Base-by-base conservation (phyloP, 805 yeast genomes). In the Ogataea allantospora region DNA sequence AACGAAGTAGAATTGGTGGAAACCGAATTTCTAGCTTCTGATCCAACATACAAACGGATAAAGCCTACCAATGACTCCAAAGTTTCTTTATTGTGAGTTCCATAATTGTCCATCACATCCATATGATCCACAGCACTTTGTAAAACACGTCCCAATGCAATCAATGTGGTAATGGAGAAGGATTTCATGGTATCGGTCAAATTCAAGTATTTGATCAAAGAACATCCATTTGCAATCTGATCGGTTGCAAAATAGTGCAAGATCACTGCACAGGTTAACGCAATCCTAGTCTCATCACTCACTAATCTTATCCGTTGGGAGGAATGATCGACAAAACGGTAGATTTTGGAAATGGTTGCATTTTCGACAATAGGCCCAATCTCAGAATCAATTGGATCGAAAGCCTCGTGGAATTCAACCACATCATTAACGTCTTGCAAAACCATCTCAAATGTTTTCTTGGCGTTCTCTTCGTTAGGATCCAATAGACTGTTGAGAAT, bases 261-360 rank as follows among this genome's bases (percentile, higher is more conserved):
- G 14, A 61, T 56, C 30, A 59, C 37, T 1, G 57, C 48, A 38
- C 65, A 59, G 1, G 61, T 49, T 28, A 62, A 42, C 4, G 58
- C 48, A 7, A 62, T 34, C 38, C 63, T 48, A 27, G 56, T 57
- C 27, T 58, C 65, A 29, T 57, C 55, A 11, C 55, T 41, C 6
- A 60, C 43, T 12, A 57, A 42, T 20, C 37, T 40, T 6, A n/a
- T n/a, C n/a, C n/a, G n/a, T n/a, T n/a, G n/a, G n/a, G 36, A 16
- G 11, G 40, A 35, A 10, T 29, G 28, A 8, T 37, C 20, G 32
- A 44, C 35, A 24, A 39, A 44, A n/a, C 33, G 42, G 35, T 32
- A 48, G 14, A 48, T 44, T 16, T 46, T 47, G 16, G 40, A 32
- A 13, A 49, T 45, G 3, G 33, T 23, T 10, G 43, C 42, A 26